Percentiles rank a stretch among this genome's conserved stretches.
These are phyloP conservation scores for Massarina eburnea DNA, from an alignment of 2,329 filamentous ascomycete genomes.

Conservation along the genomic window DNA sequence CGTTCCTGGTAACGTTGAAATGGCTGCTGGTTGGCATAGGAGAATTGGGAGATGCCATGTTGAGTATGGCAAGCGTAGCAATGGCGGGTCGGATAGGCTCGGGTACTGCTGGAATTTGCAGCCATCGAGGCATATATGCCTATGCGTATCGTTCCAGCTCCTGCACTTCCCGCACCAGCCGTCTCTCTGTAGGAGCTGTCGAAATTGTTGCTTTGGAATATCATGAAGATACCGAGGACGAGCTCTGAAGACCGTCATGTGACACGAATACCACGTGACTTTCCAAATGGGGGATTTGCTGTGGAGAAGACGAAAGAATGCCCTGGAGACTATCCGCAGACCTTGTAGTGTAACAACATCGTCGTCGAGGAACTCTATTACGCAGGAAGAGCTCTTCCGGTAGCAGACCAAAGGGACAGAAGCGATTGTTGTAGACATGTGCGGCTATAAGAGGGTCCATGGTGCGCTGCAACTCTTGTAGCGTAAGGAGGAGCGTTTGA, in stretches of 20 bases:
- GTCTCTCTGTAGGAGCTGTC: slow-evolving; percentile 15
- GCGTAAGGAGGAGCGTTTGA: slow-evolving; percentile 11
- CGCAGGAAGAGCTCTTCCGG: slow-evolving; percentile 20
- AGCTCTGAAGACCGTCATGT: too few species aligned
- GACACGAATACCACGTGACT: too few species aligned
- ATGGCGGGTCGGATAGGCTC: slow-evolving; percentile 5
- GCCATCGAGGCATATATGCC: slow-evolving; percentile 7
- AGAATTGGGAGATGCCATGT: slow-evolving; percentile 14
- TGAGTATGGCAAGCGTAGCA: slow-evolving; percentile 13
- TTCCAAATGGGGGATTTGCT: slow-evolving; percentile 7
- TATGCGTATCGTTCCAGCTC: slow-evolving; percentile 14
- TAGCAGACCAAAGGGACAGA: slow-evolving; percentile 17
- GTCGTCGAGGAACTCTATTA: slow-evolving; percentile 15
- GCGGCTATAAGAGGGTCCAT: slow-evolving; percentile 19
- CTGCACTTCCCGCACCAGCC: slow-evolving; percentile 16
- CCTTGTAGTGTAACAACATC: slow-evolving; percentile 14
- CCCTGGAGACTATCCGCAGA: slow-evolving; percentile 15
- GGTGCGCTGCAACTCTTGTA: slow-evolving; percentile 13
- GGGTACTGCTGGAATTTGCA: slow-evolving; percentile 11
- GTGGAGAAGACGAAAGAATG: slow-evolving; percentile 14
- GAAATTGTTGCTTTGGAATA: slow-evolving; percentile 8
- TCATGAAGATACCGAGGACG: slow-evolving; percentile 4
- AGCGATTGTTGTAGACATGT: slow-evolving; percentile 20
- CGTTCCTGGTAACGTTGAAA: slow-evolving; percentile 5
- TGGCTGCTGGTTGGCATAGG: slow-evolving; percentile 9